phyloP scores from a whole-genome alignment of 2,329 filamentous ascomycete genomes.

The Monosporascus sp. region DNA sequence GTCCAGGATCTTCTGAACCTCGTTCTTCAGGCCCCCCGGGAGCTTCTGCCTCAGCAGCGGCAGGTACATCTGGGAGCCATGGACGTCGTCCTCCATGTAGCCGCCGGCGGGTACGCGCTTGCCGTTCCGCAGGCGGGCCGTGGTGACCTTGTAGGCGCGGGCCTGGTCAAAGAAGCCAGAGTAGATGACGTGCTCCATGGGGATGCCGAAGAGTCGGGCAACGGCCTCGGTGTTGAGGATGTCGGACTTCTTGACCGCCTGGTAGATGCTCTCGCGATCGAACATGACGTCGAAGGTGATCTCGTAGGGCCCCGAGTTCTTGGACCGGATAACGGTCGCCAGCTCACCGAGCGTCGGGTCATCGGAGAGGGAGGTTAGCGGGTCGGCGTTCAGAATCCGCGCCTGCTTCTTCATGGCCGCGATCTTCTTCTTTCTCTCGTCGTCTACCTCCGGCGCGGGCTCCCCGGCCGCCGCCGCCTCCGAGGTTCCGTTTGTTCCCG shows the following conservation, averaged over 20 bases:
- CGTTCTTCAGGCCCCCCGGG: conserved; percentile 7
- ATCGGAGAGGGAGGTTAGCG: not conserved
- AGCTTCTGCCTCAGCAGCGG: conserved; percentile 18
- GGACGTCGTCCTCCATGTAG: conserved; percentile 27
- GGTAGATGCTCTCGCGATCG: conserved; percentile 26
- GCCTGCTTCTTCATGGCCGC: conserved; percentile 1
- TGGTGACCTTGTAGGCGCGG: conserved; percentile 40
- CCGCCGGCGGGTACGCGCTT: conserved; percentile 15
- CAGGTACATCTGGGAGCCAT: conserved; percentile 24
- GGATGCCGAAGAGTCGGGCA: conserved; percentile 24
- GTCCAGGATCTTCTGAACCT: not conserved
- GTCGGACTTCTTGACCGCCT: conserved; percentile 29
- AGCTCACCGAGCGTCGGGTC: conserved; percentile 24
- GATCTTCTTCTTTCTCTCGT: not conserved
- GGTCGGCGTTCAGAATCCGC: conserved; percentile 1
- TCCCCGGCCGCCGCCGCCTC: not conserved
- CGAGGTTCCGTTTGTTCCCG: not conserved
- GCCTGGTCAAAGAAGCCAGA: conserved; percentile 40
- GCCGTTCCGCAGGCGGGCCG: conserved; percentile 20
- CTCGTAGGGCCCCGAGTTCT: conserved; percentile 47
- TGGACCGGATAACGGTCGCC: conserved; percentile 37
- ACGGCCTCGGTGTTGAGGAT: conserved; percentile 32
- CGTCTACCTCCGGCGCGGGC: not conserved
- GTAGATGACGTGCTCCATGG: conserved; percentile 28
- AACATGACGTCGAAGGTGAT: conserved; percentile 50